Conservation (phyloP, 1,284 basidiomycete genomes). For the Ganoderma lucidum region DNA sequence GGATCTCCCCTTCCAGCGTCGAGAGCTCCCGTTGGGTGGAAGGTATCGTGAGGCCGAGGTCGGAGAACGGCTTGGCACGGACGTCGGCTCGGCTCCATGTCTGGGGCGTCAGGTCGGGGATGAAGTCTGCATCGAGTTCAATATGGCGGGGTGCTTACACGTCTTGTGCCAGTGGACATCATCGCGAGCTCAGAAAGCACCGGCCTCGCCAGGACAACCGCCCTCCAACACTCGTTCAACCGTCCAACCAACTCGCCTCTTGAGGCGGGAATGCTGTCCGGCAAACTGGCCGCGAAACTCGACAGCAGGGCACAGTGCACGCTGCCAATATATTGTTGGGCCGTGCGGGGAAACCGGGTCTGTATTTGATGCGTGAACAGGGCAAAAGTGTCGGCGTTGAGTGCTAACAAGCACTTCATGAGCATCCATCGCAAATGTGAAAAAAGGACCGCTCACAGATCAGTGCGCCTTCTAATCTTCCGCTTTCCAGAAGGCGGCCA, state of each 20-base stretch:
- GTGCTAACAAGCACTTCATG: neutral
- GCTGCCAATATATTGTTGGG: neutral
- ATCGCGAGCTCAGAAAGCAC: neutral
- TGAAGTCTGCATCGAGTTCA: neutral
- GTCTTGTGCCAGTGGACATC: neutral
- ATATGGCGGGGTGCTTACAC: neutral
- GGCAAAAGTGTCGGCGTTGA: neutral
- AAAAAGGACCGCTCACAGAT: neutral
- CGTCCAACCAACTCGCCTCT: neutral
- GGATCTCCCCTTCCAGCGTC: neutral
- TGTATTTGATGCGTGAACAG: neutral
- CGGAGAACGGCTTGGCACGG: neutral
- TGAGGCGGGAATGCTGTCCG: neutral
- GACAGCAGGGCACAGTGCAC: neutral
- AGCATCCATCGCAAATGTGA: neutral
- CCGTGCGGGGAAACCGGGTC: neutral
- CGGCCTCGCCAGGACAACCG: slow-evolving; percentile 3
- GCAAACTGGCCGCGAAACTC: neutral
- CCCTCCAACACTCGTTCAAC: slow-evolving; percentile 1
- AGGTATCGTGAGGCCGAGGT: neutral
- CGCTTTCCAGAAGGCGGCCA: neutral
- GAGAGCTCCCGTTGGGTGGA: neutral
- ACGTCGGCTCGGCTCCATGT: neutral
- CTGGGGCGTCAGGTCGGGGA: neutral
- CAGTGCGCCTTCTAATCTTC: neutral